These are phyloP conservation scores for Byssothecium circinans DNA, from an alignment of 2,329 filamentous ascomycete genomes.

Conservation along the genomic window DNA sequence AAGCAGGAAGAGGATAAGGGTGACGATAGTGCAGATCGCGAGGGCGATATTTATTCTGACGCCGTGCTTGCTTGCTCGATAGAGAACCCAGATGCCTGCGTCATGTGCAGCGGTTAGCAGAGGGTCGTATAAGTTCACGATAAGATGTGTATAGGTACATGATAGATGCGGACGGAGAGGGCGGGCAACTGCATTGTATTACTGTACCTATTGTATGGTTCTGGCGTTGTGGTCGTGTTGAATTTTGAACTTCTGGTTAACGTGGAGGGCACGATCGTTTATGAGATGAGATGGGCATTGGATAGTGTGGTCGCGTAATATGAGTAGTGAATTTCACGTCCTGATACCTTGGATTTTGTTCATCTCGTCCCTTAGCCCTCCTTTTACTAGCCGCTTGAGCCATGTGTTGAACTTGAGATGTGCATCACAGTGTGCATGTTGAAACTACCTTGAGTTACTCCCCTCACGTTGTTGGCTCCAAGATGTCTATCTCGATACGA, in stretches of 20 bases:
- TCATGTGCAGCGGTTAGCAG: constrained; percentile 92
- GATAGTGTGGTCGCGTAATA: background rate
- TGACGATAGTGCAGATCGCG: constrained; percentile 70
- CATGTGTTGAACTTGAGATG: too few species aligned
- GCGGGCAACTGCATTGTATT: constrained; percentile 20
- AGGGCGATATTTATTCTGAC: constrained; percentile 93
- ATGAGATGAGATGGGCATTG: background rate
- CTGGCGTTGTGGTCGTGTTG: constrained; percentile 6
- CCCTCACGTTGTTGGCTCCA: too few species aligned
- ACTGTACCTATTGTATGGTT: constrained; percentile 7
- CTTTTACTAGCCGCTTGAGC: too few species aligned
- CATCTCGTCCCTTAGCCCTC: too few species aligned
- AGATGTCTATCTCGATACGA: too few species aligned
- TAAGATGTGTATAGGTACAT: constrained; percentile 11
- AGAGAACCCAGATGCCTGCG: constrained; percentile 89
- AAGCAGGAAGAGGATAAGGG: constrained; percentile 74
- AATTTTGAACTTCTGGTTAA: background rate
- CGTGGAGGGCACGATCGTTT: background rate
- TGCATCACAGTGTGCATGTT: too few species aligned
- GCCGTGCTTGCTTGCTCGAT: constrained; percentile 93
- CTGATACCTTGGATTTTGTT: too few species aligned
- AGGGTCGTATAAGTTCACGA: constrained; percentile 3
- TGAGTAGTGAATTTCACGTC: background rate
- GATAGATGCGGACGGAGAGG: constrained; percentile 13
- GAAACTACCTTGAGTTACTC: too few species aligned